Percentiles rank a stretch among this genome's conserved stretches.
Evolutionary conservation across 768 basidiomycete species (phyloP).

Genomic region (Tylopilus rubrobrunneus): DNA sequence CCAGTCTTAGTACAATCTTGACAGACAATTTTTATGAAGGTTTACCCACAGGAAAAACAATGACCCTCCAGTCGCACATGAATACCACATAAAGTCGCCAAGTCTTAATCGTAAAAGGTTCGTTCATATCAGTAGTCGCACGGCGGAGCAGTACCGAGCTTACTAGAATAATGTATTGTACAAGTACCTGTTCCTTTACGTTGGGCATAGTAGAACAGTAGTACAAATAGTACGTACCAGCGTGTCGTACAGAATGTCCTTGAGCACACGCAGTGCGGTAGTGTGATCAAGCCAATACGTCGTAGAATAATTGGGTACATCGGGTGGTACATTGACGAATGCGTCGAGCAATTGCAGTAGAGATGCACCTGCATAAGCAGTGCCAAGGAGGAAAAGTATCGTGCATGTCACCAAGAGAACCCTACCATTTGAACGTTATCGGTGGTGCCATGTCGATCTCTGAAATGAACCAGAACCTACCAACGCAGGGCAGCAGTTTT

Average conservation of each 20-base stretch:
- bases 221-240: not conserved
- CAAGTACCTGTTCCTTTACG: not conserved
- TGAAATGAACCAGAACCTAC: not conserved
- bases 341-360: not conserved
- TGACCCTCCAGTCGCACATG: not conserved
- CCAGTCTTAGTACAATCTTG: not conserved
- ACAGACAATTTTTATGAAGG: not conserved
- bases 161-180: not conserved
- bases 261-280: not conserved
- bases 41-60: not conserved
- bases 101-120: not conserved
- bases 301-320: not conserved
- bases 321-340: not conserved
- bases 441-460: not conserved
- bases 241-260: not conserved
- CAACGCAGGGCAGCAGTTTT: not conserved
- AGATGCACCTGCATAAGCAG: not conserved
- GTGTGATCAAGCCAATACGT: slow-evolving; percentile 1
- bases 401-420: not conserved
- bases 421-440: not conserved
- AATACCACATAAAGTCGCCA: slow-evolving; percentile 5
- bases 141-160: not conserved
- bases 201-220: not conserved
- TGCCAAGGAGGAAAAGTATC: not conserved
- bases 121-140: not conserved